Base-by-base conservation (phyloP, 306 rosid species). In the Alnus rubra region DNA sequence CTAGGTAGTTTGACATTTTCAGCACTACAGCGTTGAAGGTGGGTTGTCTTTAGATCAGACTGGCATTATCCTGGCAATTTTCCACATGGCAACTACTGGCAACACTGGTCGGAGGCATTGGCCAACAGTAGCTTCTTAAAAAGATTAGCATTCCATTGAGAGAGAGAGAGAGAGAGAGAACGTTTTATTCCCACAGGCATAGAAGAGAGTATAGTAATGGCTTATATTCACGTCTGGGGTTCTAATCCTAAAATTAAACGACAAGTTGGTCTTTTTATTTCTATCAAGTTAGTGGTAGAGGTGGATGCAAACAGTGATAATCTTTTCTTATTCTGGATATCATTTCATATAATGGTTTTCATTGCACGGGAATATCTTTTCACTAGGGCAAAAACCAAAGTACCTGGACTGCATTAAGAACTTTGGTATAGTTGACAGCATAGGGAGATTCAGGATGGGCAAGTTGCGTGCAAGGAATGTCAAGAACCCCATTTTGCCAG, bases 401-500 rank as follows among this genome's bases (percentile, higher is more conserved):
- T 90, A 95, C 98, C 98, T 92, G 90, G 76, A 91, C 88, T 52
- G 89, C 93, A 69, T 85, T 88, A 2, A 83, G 74, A 79, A 92
- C 92, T 85, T 85, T 92, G 69, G 92, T 71, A 49, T 85, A 87
- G 79, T 82, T 82, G 79, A 87, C 88, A 51, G 81, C 86, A 74
- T 77, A 83, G 76, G 94, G 81, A 78, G 92, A 85, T 18, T 75
- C 90, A 31, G 87, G 76, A 72, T 78, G 84, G 79, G 64, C 76
- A 75, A 77, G 81, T 53, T 82, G 93, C 4, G 28, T 67, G 78
- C 81, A 83, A 52, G 89, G 87, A 76, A 76, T 71, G 82, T 88
- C 85, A 76, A 93, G 88, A 78, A 92, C 68, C 73, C 98, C 98
- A 81, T 92, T 87, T 89, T 95, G 92, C 98, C 98, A 95, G 71